Conservation (phyloP, 2,329 filamentous ascomycete species). For the Pyricularia grisea region DNA sequence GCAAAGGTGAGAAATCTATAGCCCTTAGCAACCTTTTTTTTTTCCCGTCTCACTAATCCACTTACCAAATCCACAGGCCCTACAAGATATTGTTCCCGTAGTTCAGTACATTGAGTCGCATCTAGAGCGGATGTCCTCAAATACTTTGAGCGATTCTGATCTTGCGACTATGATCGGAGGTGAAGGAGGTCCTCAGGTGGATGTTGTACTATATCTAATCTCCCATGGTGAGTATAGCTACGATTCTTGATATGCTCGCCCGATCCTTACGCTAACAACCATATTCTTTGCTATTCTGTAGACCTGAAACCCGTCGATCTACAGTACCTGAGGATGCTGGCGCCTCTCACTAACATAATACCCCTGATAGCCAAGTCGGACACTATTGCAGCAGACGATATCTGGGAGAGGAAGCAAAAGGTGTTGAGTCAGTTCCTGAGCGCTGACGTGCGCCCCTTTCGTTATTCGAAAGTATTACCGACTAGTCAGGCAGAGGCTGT, state of each 20-base stretch:
- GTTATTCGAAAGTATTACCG: conserved; percentile 41
- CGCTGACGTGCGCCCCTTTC: conserved; percentile 54
- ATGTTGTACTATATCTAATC: conserved; percentile 77
- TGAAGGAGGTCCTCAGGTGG: conserved; percentile 73
- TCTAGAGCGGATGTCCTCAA: conserved; percentile 52
- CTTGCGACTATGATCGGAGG: conserved; percentile 70
- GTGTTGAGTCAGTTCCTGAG: conserved; percentile 46
- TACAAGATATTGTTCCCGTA: conserved; percentile 36
- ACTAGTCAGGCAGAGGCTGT: conserved; percentile 25
- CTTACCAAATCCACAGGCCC: background rate
- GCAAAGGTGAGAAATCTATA: conserved; percentile 25
- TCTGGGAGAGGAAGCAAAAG: conserved; percentile 48
- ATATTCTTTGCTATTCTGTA: conserved; percentile 18
- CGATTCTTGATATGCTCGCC: background rate
- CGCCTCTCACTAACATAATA: conserved; percentile 71
- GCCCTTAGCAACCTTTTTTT: background rate
- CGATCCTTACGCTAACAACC: background rate
- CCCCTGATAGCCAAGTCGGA: conserved; percentile 75
- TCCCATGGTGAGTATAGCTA: conserved; percentile 47
- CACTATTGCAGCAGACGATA: conserved; percentile 47
- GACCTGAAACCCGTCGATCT: conserved; percentile 55
- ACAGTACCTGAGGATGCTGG: conserved; percentile 60
- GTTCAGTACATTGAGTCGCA: conserved; percentile 65
- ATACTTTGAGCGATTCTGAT: conserved; percentile 62
- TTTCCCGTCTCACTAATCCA: background rate